A percentile compares a stretch with the other conserved stretches of the same genome.
These are phyloP conservation scores for Boehmeria nivea DNA, from an alignment of 306 rosid species.

Conservation along the genomic window DNA sequence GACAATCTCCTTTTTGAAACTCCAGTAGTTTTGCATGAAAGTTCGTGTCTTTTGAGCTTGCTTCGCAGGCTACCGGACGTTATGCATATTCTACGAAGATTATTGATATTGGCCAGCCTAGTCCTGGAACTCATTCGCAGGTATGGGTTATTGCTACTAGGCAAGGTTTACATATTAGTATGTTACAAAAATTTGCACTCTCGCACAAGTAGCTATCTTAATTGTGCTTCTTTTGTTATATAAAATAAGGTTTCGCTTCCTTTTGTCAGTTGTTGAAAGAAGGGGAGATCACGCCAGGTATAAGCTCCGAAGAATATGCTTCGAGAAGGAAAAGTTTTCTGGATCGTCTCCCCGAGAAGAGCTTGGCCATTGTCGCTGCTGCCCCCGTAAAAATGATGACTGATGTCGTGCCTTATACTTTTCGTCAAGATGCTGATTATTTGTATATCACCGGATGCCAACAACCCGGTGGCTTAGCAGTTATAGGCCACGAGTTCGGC, in stretches of 20 bases:
- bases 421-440: constrained; percentile 88
- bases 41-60: constrained; percentile 6
- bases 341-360: constrained; percentile 76
- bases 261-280: constrained; percentile 62
- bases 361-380: constrained; percentile 84
- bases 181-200: not conserved
- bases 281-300: constrained; percentile 85
- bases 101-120: constrained; percentile 84
- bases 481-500: constrained; percentile 76
- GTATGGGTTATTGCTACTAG: constrained; percentile 21
- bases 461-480: constrained; percentile 89
- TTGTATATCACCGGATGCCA: constrained; percentile 86
- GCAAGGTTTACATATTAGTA: not conserved
- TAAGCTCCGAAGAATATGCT: constrained; percentile 65
- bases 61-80: constrained; percentile 40
- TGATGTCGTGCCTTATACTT: constrained; percentile 87
- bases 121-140: constrained; percentile 77
- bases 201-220: not conserved
- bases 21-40: not conserved
- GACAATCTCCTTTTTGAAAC: no score
- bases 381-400: constrained; percentile 98
- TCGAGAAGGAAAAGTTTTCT: constrained; percentile 68
- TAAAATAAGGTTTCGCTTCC: not conserved
- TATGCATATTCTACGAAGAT: constrained; percentile 45
- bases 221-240: not conserved